Evolutionary conservation across 352 stramenopile genomes (phyloP).

Genomic region (Blastocystis sp.): DNA sequence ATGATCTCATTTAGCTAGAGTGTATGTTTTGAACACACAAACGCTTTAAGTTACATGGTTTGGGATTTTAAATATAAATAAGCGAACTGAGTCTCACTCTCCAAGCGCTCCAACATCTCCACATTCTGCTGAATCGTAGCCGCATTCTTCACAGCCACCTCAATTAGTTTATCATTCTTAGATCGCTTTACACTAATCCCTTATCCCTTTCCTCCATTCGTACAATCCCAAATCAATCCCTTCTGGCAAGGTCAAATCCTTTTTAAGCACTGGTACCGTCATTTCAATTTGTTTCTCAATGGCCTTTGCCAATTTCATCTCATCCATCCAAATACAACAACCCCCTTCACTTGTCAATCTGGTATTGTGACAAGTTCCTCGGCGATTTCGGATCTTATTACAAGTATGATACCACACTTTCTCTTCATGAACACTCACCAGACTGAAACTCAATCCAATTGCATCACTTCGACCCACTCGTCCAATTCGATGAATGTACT

Average conservation of each 20-base stretch:
- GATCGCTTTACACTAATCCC: slow-evolving; percentile 2
- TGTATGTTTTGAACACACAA: background rate
- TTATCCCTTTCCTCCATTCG: background rate
- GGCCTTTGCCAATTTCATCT: slow-evolving; percentile 9
- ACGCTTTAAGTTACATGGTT: background rate
- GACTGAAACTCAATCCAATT: slow-evolving; percentile 69
- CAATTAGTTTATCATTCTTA: slow-evolving; percentile 38
- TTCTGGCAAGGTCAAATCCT: background rate
- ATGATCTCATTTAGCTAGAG: background rate
- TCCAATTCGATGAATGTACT: slow-evolving; percentile 72
- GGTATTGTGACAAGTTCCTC: slow-evolving; percentile 58
- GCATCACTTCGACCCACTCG: slow-evolving; percentile 68
- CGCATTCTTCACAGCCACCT: slow-evolving; percentile 35
- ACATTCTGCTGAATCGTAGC: slow-evolving; percentile 32
- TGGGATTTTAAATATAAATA: background rate
- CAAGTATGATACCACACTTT: slow-evolving; percentile 67
- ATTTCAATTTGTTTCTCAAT: slow-evolving; percentile 47
- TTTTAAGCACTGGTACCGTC: background rate
- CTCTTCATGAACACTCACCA: slow-evolving; percentile 67
- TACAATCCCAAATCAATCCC: slow-evolving; percentile 5
- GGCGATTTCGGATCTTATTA: slow-evolving; percentile 61
- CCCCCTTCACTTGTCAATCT: slow-evolving; percentile 45
- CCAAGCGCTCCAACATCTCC: slow-evolving; percentile 14
- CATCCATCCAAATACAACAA: slow-evolving; percentile 62
- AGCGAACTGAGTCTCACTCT: slow-evolving; percentile 5